Evolutionary conservation across 306 rosid genomes (phyloP).

Genomic region (Lablab purpureus): DNA sequence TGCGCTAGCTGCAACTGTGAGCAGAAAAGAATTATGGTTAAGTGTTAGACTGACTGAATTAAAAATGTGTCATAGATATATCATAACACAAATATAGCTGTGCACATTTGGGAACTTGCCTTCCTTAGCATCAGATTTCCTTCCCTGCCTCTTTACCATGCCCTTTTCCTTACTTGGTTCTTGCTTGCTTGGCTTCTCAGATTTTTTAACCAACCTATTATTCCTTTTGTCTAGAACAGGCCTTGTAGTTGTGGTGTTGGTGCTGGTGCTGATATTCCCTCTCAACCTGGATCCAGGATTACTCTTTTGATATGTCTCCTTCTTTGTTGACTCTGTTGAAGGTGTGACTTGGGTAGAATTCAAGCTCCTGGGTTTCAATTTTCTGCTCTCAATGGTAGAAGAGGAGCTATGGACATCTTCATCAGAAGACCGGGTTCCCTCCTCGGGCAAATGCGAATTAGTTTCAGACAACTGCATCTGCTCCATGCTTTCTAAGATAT

Average conservation of each 20-base stretch:
- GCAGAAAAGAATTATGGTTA: not conserved
- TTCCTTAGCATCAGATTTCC: constrained; percentile 54
- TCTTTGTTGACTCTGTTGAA: constrained; percentile 51
- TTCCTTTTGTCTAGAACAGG: constrained; percentile 51
- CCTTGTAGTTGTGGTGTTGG: constrained; percentile 56
- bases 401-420: constrained; percentile 72
- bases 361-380: constrained; percentile 64
- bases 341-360: constrained; percentile 51
- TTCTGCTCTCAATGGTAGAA: constrained; percentile 55
- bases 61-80: not conserved
- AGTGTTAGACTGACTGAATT: not conserved
- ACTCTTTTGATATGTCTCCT: constrained; percentile 50
- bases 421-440: constrained; percentile 74
- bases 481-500: constrained; percentile 53
- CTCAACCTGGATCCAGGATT: constrained; percentile 49
- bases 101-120: constrained; percentile 57
- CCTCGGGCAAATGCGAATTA: constrained; percentile 67
- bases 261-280: constrained; percentile 53
- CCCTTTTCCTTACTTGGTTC: constrained; percentile 59
- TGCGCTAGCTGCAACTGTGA: constrained; percentile 49
- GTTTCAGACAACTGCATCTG: constrained; percentile 69
- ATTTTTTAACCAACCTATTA: constrained; percentile 54
- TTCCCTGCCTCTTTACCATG: constrained; percentile 55
- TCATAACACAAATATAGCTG: not conserved
- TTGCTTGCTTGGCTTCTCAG: constrained; percentile 65